phyloP scores from a whole-genome alignment of 2,329 filamentous ascomycete species.

The Xylaria digitata region DNA sequence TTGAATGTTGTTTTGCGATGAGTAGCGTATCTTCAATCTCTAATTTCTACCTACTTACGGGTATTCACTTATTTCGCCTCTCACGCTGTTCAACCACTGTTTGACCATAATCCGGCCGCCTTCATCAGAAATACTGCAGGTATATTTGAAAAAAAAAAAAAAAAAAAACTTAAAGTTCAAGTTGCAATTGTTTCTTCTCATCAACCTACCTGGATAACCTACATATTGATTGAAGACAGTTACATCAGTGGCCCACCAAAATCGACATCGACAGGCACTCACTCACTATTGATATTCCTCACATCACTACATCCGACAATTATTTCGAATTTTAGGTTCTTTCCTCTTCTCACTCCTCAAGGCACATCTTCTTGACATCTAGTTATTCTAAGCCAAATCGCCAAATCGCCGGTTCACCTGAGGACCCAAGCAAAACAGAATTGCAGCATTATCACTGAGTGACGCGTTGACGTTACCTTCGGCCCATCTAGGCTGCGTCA shows the following conservation, averaged over 20 bases:
- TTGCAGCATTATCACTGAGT: not conserved
- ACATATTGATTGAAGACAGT: not conserved
- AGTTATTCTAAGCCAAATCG: not conserved
- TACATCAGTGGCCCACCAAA: not conserved
- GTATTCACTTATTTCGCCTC: not conserved
- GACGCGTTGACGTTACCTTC: not conserved
- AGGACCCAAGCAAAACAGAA: not conserved
- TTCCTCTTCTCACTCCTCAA: not conserved
- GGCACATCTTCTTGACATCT: not conserved
- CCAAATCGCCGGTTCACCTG: not conserved
- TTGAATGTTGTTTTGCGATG: conserved; percentile 23
- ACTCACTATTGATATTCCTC: not conserved
- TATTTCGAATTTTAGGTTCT: not conserved
- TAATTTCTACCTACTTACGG: not conserved
- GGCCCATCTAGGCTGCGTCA: not conserved
- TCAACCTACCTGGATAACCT: not conserved
- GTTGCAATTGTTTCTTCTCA: not conserved
- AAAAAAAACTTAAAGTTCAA: not conserved
- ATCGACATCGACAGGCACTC: not conserved
- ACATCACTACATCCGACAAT: not conserved
- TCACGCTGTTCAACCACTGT: not conserved
- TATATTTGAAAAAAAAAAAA: not conserved
- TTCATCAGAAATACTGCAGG: too few species aligned
- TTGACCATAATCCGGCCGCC: not conserved
- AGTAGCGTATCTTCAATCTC: conserved; percentile 21